Conservation (phyloP, 2,329 filamentous ascomycete species). For the Beauveria asiatica region DNA sequence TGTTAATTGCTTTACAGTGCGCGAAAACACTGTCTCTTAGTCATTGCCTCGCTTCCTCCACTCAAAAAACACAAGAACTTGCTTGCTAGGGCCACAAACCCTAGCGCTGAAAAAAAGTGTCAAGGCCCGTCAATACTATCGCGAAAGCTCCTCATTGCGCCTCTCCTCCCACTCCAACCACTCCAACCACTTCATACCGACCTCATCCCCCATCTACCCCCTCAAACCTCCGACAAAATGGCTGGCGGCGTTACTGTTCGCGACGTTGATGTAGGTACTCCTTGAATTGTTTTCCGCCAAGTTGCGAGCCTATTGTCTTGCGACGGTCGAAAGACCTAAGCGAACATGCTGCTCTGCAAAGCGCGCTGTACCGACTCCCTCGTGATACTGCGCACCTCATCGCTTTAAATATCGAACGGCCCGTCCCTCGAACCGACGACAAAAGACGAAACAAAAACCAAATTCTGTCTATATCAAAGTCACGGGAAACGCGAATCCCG, state of each 20-base stretch:
- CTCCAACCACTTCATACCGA: constrained; percentile 24
- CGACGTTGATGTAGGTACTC: constrained; percentile 70
- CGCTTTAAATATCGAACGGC: background rate
- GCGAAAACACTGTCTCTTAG: constrained; percentile 16
- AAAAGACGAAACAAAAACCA: background rate
- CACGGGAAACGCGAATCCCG: background rate
- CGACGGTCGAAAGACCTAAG: background rate
- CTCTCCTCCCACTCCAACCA: constrained; percentile 15
- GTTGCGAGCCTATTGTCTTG: background rate
- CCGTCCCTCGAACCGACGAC: background rate
- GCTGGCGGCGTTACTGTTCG: constrained; percentile 70
- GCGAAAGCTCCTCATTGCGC: background rate
- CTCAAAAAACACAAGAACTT: background rate
- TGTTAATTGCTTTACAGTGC: constrained; percentile 4
- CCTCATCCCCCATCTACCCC: constrained; percentile 17
- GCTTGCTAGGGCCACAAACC: constrained; percentile 26
- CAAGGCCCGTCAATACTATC: constrained; percentile 14
- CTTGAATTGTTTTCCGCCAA: constrained; percentile 19
- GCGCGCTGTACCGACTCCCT: constrained; percentile 3
- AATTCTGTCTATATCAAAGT: background rate
- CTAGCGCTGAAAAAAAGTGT: constrained; percentile 21
- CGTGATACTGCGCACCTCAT: constrained; percentile 8
- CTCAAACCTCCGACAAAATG: constrained; percentile 59
- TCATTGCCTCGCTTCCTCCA: constrained; percentile 14
- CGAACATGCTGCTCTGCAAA: background rate